Conservation (phyloP, 1,284 basidiomycete genomes). For the Rhodotorula sp. region DNA sequence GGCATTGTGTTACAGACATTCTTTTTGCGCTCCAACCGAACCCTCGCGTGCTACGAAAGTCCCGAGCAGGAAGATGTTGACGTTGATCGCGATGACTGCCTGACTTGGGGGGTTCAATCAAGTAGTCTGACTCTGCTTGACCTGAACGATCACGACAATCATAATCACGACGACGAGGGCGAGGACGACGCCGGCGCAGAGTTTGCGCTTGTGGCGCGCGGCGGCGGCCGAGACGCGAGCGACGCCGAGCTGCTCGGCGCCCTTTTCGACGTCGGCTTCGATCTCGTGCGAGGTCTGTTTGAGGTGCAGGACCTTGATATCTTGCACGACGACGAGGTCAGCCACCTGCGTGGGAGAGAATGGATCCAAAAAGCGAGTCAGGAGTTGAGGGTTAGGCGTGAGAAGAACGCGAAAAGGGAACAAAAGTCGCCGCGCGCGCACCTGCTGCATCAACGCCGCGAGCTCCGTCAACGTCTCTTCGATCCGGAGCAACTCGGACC, state of each 20-base stretch:
- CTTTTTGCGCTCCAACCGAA: no score
- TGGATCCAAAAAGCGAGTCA: no score
- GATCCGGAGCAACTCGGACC: conserved; percentile 8
- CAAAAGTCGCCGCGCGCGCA: background rate
- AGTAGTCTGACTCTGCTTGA: background rate
- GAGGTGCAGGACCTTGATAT: conserved; percentile 10
- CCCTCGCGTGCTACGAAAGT: no score
- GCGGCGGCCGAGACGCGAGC: conserved; percentile 18
- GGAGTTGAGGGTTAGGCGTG: background rate
- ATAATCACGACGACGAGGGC: conserved; percentile 7
- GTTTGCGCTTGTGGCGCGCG: conserved; percentile 28
- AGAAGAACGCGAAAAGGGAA: background rate
- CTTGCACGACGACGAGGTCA: conserved; percentile 28
- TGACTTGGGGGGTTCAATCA: background rate
- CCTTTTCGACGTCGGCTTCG: conserved; percentile 14
- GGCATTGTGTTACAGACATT: background rate
- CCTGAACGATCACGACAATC: conserved; percentile 14
- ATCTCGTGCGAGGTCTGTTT: background rate
- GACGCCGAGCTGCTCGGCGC: conserved; percentile 1
- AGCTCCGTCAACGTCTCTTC: conserved; percentile 21
- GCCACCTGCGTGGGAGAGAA: conserved; percentile 15
- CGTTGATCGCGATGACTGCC: background rate
- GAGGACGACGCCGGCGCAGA: conserved; percentile 22
- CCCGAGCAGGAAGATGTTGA: background rate
- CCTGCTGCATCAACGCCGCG: conserved; percentile 22